These are phyloP conservation scores for Yamadazyma sp. DNA, from an alignment of 805 yeast genomes.

Conservation along the genomic window DNA sequence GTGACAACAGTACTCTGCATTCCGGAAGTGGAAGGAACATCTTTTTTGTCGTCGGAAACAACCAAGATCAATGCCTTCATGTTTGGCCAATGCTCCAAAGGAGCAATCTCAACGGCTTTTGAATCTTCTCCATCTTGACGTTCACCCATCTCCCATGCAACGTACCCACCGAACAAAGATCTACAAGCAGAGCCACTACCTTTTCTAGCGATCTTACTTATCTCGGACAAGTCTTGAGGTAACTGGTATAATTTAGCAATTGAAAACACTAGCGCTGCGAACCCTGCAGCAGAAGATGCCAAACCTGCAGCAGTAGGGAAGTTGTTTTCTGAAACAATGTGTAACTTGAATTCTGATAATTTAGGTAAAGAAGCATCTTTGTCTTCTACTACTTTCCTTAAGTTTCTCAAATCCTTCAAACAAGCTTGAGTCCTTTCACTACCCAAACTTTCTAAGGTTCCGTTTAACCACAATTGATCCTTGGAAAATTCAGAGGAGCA, in stretches of 20 bases:
- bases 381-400: constrained; percentile 62
- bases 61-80: constrained; percentile 92
- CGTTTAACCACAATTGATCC: constrained; percentile 84
- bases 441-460: constrained; percentile 70
- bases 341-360: constrained; percentile 64
- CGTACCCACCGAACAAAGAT: constrained; percentile 95
- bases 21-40: constrained; percentile 91
- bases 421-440: constrained; percentile 69
- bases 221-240: constrained; percentile 81
- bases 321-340: constrained; percentile 89
- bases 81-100: constrained; percentile 82
- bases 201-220: constrained; percentile 92
- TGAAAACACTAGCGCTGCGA: constrained; percentile 92
- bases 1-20: constrained; percentile 95
- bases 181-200: constrained; percentile 99
- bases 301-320: constrained; percentile 99
- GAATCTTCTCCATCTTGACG: constrained; percentile 82
- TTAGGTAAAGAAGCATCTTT: constrained; percentile 55
- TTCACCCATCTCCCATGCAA: constrained; percentile 98
- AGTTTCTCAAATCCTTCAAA: constrained; percentile 66
- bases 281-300: constrained; percentile 98
- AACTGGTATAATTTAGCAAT: constrained; percentile 80
- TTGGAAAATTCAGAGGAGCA: constrained; percentile 53
- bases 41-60: constrained; percentile 91
- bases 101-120: constrained; percentile 89